Evolutionary conservation across 768 basidiomycete genomes (phyloP).

Genomic region (Boletus reticuloceps): DNA sequence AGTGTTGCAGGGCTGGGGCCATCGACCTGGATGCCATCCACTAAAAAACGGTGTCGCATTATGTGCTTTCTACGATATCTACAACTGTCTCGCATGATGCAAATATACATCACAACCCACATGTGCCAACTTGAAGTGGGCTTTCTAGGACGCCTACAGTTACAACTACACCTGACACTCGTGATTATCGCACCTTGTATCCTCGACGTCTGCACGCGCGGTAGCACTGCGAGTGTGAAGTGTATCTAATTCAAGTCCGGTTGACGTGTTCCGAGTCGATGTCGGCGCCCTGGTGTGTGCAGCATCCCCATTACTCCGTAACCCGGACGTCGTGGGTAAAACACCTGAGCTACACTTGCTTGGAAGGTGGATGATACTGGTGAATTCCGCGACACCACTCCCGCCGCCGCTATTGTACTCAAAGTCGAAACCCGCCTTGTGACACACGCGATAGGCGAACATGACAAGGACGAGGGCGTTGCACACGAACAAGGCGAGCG

Average conservation of each 20-base stretch:
- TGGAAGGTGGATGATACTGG: conserved; percentile 17
- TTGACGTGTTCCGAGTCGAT: background rate
- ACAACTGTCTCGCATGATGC: too few species aligned
- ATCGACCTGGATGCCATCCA: too few species aligned
- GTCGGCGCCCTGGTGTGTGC: background rate
- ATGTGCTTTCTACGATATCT: background rate
- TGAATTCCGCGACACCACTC: conserved; percentile 5
- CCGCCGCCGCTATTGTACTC: background rate
- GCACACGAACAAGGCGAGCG: conserved; percentile 21
- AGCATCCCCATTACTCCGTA: background rate
- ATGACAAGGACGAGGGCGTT: conserved; percentile 21
- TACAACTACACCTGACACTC: background rate
- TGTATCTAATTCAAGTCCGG: background rate
- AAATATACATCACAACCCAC: too few species aligned
- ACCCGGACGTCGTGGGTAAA: background rate
- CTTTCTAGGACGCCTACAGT: background rate
- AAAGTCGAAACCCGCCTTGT: background rate
- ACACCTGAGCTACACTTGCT: conserved; percentile 7
- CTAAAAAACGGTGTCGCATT: too few species aligned
- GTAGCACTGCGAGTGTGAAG: background rate
- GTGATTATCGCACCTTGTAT: background rate
- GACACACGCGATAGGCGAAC: conserved; percentile 15
- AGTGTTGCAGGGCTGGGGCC: too few species aligned
- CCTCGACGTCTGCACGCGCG: background rate
- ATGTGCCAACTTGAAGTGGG: too few species aligned